Conservation (phyloP, 1,284 basidiomycete species). For the Trichosporon ovoides region DNA sequence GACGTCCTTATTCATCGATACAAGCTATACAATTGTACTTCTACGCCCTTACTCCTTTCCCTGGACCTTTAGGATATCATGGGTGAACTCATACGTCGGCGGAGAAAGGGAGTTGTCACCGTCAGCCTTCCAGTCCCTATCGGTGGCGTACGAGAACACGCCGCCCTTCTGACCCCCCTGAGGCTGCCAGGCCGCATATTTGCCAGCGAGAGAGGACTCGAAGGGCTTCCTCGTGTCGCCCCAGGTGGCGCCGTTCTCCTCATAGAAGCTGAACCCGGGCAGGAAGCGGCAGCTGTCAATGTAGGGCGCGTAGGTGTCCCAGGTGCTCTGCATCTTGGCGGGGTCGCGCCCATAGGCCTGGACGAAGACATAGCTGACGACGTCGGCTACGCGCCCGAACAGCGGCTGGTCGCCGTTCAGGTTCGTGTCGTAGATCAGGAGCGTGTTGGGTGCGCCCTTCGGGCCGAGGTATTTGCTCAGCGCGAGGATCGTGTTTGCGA, state of each 20-base stretch:
- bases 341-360: constrained; percentile 2
- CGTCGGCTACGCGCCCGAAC: background rate
- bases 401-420: background rate
- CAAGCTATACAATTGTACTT: background rate
- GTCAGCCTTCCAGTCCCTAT: constrained; percentile 4
- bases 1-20: background rate
- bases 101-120: background rate
- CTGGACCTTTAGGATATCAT: background rate
- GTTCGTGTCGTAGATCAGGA: constrained; percentile 9
- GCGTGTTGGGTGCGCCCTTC: background rate
- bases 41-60: background rate
- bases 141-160: background rate
- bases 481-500: background rate
- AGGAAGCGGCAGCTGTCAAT: background rate
- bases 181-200: background rate
- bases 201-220: background rate
- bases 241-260: background rate
- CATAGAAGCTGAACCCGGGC: constrained; percentile 3
- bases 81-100: constrained; percentile 1
- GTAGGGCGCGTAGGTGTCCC: background rate
- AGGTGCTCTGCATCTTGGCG: background rate
- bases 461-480: constrained; percentile 5
- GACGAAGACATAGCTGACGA: background rate
- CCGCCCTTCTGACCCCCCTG: background rate
- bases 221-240: background rate